Base-by-base conservation (phyloP, 2,329 filamentous ascomycete species). In the Ascochyta clinopodiicola region DNA sequence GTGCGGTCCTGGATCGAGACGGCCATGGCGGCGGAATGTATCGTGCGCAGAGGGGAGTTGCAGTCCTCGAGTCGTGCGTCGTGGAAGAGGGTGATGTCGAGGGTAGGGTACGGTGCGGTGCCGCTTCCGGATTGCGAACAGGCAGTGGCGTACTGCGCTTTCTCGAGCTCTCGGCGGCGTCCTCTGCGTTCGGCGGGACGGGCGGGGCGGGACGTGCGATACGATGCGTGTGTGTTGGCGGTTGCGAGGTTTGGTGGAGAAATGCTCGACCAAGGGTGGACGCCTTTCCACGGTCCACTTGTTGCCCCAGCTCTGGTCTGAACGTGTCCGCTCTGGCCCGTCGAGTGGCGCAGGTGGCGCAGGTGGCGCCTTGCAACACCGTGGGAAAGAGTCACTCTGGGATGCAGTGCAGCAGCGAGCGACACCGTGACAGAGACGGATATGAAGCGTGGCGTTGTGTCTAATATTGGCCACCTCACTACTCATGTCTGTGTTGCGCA, bases 1-100 rank as follows among this genome's bases (percentile, higher is more conserved):
- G 95, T 99, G 72, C 95, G 91, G 81, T 99, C 95, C 82, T 99
- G 95, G 76, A 98, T 96, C 46, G 92, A 94, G 49, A 81, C 79
- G 56, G 82, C 78, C 81, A 84, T 86, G 61, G 72, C 77, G 64
- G 64, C 34, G 47, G 48, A 52, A 29, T 24, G 48, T 53, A 29
- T 24, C 31, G 51, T 48, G 46, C 22, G 52, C 35, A 40, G 42
- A 31, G 31, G 43, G 15, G 31, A 12, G 27, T 24, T 25, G 46
- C 4, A 5, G 36, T 35, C 27, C 22, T 32, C 38, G 36, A 34
- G 36, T 12, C 2, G 24, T n/a, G 36, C 22, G 36, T 12, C 5
- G 24, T n/a, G 9, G 32, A 15, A 15, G 32, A 31, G 2, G 8
- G 22, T 32, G 32, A 31, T 43, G 43, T 32, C 15, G 45, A 32